Conservation (phyloP, 129 eudicot genomes). For the Sambucus nigra region DNA sequence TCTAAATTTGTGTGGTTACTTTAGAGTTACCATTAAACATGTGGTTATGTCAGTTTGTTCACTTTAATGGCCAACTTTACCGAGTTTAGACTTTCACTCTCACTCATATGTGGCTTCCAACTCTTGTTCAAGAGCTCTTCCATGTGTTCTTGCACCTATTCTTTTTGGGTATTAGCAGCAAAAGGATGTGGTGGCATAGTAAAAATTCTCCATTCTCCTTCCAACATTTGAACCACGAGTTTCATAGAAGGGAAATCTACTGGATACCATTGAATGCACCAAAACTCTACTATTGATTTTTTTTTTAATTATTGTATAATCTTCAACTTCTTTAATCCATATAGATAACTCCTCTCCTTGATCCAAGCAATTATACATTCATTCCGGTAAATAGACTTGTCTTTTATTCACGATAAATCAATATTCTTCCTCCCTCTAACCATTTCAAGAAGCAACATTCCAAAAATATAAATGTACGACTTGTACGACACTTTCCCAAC, state of each 20-base stretch:
- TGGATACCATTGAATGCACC: slow-evolving; percentile 31
- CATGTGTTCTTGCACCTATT: neutral
- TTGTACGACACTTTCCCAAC: slow-evolving; percentile 25
- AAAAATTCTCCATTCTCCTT: slow-evolving; percentile 11
- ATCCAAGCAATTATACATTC: neutral
- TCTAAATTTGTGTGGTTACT: too few species aligned
- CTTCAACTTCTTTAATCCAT: neutral
- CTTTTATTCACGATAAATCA: neutral
- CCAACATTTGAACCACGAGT: slow-evolving; percentile 26
- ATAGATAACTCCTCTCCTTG: slow-evolving; percentile 5
- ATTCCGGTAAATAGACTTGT: slow-evolving; percentile 20
- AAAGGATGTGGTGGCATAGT: slow-evolving; percentile 31
- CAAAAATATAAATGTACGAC: slow-evolving; percentile 27
- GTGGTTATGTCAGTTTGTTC: too few species aligned
- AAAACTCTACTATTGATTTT: slow-evolving; percentile 24
- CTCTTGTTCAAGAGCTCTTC: neutral
- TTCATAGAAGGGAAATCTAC: slow-evolving; percentile 25
- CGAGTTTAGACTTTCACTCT: neutral
- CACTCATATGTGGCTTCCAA: neutral
- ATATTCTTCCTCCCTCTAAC: slow-evolving; percentile 19
- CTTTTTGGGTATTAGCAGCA: slow-evolving; percentile 5
- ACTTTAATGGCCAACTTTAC: neutral
- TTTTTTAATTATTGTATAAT: neutral
- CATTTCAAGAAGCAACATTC: slow-evolving; percentile 31
- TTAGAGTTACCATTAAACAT: too few species aligned